Evolutionary conservation across 139 green algal genomes (phyloP).

Genomic region (Monoraphidium neglectum): DNA sequence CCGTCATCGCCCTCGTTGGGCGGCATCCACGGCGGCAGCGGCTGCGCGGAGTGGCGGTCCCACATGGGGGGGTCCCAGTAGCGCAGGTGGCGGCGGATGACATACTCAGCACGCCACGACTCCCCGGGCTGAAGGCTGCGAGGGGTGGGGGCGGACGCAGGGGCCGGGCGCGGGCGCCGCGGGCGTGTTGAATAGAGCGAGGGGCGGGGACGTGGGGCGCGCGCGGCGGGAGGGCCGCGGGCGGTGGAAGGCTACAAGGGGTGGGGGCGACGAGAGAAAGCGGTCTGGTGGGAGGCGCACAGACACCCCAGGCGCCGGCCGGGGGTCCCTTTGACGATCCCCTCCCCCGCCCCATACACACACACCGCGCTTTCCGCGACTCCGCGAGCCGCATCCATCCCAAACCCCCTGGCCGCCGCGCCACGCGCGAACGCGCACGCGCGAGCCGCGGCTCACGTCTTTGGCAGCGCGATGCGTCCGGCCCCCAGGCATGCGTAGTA

Average conservation of each 20-base stretch:
- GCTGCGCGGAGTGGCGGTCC: constrained; percentile 29
- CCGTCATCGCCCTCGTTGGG: constrained; percentile 18
- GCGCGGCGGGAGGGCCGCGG: too few species aligned
- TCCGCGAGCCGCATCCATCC: neutral
- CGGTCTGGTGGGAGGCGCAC: too few species aligned
- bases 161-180: neutral
- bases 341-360: too few species aligned
- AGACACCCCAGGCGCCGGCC: too few species aligned
- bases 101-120: constrained; percentile 23
- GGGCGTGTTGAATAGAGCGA: neutral
- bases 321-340: too few species aligned
- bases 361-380: too few species aligned
- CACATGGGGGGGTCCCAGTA: constrained; percentile 38
- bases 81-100: constrained; percentile 34
- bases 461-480: constrained; percentile 26
- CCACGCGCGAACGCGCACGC: neutral
- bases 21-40: constrained; percentile 23
- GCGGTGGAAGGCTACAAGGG: too few species aligned
- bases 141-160: too few species aligned
- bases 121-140: constrained; percentile 33
- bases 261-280: too few species aligned
- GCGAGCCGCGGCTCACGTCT: constrained; percentile 39
- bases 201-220: too few species aligned
- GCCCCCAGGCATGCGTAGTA: constrained; percentile 32
- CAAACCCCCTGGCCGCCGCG: neutral